A percentile compares a stretch with the other conserved stretches of the same genome.
phyloP scores from a whole-genome alignment of 805 yeast genomes.

The Wickerhamomyces strasburgensis region DNA sequence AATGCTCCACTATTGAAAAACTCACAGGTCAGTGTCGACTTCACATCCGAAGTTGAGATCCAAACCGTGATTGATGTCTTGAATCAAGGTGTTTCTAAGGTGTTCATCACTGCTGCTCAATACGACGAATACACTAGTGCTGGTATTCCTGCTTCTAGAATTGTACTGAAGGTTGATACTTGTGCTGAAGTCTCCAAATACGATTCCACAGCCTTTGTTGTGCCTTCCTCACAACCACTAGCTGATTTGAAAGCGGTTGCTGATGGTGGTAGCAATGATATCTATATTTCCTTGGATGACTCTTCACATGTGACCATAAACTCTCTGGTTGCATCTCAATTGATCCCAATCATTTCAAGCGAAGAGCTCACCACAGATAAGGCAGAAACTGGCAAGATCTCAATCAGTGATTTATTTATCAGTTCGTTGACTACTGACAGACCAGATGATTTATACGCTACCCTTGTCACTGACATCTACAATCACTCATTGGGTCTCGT shows the following conservation, averaged over 20 bases:
- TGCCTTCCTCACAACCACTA: conserved; percentile 17
- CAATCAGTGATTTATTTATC: conserved; percentile 42
- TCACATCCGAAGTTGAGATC: conserved; percentile 26
- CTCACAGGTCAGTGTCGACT: conserved; percentile 22
- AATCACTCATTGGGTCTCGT: conserved; percentile 84
- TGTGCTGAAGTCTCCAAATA: conserved; percentile 6
- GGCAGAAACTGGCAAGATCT: conserved; percentile 20
- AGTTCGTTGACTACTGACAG: conserved; percentile 72
- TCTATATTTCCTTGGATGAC: conserved; percentile 13
- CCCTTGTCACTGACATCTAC: conserved; percentile 67
- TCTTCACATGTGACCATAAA: conserved; percentile 12
- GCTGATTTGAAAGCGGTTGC: conserved; percentile 18
- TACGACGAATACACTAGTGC: conserved; percentile 32
- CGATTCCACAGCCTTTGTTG: conserved; percentile 15
- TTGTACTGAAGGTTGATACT: conserved; percentile 10
- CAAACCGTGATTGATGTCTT: conserved; percentile 48
- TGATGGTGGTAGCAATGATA: conserved; percentile 14
- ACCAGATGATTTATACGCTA: conserved; percentile 77
- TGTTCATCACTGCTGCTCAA: conserved; percentile 34
- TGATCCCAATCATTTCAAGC: conserved; percentile 23
- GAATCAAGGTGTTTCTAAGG: conserved; percentile 52
- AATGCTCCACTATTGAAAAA: conserved; percentile 11
- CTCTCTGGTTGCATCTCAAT: conserved; percentile 19
- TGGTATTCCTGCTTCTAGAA: conserved; percentile 43
- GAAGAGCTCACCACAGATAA: conserved; percentile 17